Evolutionary conservation across 768 basidiomycete species (phyloP).

Genomic region (Pisolithus marmoratus): DNA sequence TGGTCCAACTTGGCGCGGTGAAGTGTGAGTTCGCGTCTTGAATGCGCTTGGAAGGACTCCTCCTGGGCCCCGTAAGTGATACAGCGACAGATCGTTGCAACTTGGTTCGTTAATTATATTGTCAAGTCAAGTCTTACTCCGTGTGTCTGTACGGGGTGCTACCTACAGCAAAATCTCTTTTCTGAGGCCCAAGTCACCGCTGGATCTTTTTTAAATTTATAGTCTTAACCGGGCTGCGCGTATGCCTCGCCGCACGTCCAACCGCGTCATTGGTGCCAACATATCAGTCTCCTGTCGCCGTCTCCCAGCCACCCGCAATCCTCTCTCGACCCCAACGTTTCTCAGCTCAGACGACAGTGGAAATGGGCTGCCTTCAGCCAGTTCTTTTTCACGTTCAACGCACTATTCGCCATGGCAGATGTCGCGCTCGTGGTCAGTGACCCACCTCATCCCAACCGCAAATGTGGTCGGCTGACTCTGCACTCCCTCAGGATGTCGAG

Average conservation of each 20-base stretch:
- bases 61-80: conserved; percentile 8
- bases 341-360: conserved; percentile 71
- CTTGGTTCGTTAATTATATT: conserved; percentile 17
- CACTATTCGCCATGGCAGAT: conserved; percentile 65
- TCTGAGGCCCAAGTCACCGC: conserved; percentile 19
- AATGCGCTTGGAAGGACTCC: too few species aligned
- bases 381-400: conserved; percentile 82
- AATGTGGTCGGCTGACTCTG: conserved; percentile 1
- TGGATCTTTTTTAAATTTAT: conserved; percentile 32
- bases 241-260: conserved; percentile 56
- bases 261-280: conserved; percentile 33
- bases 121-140: conserved; percentile 17
- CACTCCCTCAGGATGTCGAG: conserved; percentile 60
- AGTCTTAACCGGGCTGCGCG: conserved; percentile 29
- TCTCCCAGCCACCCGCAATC: conserved; percentile 22
- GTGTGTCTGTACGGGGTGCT: conserved; percentile 8
- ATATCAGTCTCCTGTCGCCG: conserved; percentile 20
- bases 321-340: conserved; percentile 35
- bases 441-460: conserved; percentile 1
- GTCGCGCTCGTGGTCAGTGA: conserved; percentile 57
- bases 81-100: conserved; percentile 2
- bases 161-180: neutral
- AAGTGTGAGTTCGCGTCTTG: neutral
- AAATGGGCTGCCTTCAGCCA: conserved; percentile 91
- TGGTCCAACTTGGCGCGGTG: conserved; percentile 1